Base-by-base conservation (phyloP, 768 basidiomycete species). In the Arthromyces matolae region DNA sequence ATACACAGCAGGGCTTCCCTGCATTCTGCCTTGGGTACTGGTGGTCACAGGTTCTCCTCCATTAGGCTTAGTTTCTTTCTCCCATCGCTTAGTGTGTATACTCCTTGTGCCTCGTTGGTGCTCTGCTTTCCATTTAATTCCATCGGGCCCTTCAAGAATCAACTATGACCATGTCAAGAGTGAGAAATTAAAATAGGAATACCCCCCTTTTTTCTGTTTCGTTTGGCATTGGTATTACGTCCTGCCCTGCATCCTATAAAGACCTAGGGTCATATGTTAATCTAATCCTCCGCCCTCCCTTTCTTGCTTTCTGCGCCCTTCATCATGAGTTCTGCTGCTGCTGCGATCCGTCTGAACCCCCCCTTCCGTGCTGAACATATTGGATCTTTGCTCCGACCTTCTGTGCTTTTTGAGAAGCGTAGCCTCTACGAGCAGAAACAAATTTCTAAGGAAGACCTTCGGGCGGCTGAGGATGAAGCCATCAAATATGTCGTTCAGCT, bases 301-400 rank as follows among this genome's bases (percentile, higher is more conserved):
- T 45, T 50, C 50, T 44, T 35, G n/a, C n/a, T 44, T 52, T 45
- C 36, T 28, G 13, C 10, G 35, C 42, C 42, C 42, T 47, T 23
- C 34, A 33, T 52, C 48, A 61, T 59, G 60, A 50, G 54, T 40
- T 40, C 45, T 28, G 52, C 52, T 39, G 36, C 47, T 37, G 44
- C 47, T 32, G 45, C 58, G 42, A 55, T 69, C 31, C 67, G 63
- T 51, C 45, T 66, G 44, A 64, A 51, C 20, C 70, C 72, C 20
- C 73, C 72, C 18, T 73, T 68, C 52, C 71, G 76, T 44, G 76
- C 73, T 37, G 81, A 83, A 45, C 82, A 83, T 60, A 70, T 83
- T 41, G 83, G 82, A 35, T 83, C 81, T 18, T 71, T 85, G 42
- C 65, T 83, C 46, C 77, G 83, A 3, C 80, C 82, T 2, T 45